A percentile compares a stretch with the other conserved stretches of the same genome.
Conservation (phyloP, 208 protist species). For the Porcisia deanei region DNA sequence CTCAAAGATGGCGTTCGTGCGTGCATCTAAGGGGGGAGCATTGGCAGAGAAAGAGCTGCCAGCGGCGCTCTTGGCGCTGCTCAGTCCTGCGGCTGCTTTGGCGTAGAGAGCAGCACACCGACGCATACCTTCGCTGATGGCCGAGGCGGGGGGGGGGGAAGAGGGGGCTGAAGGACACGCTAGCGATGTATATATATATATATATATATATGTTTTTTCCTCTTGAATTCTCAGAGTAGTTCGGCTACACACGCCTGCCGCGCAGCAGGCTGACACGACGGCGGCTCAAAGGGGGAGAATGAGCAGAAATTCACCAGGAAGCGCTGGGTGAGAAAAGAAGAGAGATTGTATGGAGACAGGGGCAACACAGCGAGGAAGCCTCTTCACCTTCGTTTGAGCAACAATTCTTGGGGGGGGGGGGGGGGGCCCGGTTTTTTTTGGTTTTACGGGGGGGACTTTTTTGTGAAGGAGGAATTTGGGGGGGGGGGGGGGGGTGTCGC, state of each 20-base stretch:
- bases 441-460: too few species aligned
- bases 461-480: too few species aligned
- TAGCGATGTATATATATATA: not conserved
- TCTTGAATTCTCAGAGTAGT: not conserved
- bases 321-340: not conserved
- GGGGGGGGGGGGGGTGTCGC: not conserved
- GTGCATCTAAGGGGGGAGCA: conserved; percentile 15
- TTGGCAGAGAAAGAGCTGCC: not conserved
- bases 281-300: not conserved
- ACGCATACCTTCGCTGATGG: conserved; percentile 11
- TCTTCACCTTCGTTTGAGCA: not conserved
- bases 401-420: not conserved
- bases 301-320: not conserved
- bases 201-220: too few species aligned
- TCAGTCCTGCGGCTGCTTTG: conserved; percentile 13
- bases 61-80: conserved; percentile 5
- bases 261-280: not conserved
- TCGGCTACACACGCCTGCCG: too few species aligned
- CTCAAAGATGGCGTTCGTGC: conserved; percentile 59
- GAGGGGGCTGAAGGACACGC: not conserved
- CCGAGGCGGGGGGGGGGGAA: not conserved
- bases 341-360: not conserved
- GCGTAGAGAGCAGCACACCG: conserved; percentile 20
- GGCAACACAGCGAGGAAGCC: not conserved
- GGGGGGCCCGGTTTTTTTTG: too few species aligned